Evolutionary conservation across 805 yeast species (phyloP), one percentile per base, ranked within the genome.

Genomic region (Starmera pachycereana): DNA sequence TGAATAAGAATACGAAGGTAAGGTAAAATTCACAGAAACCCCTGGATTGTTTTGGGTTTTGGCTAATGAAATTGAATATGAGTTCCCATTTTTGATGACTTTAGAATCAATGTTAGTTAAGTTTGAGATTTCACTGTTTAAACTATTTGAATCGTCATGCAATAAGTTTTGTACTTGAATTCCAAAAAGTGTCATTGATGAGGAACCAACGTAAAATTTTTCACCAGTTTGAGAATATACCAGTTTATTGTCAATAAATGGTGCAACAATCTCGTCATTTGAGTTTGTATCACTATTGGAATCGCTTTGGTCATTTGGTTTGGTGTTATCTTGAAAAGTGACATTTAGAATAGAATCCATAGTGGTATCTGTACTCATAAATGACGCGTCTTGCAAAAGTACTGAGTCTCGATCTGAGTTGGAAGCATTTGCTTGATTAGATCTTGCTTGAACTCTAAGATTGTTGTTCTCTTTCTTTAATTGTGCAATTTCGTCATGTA

Each of bases 131-230:
- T 44, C 47, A 6, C 47, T 38, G 32, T 52, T 49, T 10, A 50
- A 38, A 3, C 61, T 40, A 16, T 52, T 33, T 33, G 51, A 51
- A 33, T 58, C 56, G 30, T 45, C 45, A 11, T 41, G 48, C 12
- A 78, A 71, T 71, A 78, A 64, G 42, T 77, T 76, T 52, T 81
- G 86, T 40, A 83, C 80, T 47, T 83, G 90, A 41, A 83, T 62
- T 6, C 89, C 89, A 56, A 83, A 83, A 13, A 82, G 58, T 0
- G 92, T 82, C 89, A 83, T 82, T 1, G 90, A 81, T 0, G 89
- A 81, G 1, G 88, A 78, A 0, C 94, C 94, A 31, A 81, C 84
- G 52, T 81, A 83, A 32, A 81, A 72, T 42, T 76, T 71, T 49
- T 81, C 86, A 5, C 90, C 90, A 1, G 87, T 79, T 45, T 86